Evolutionary conservation across 2,329 filamentous ascomycete species (phyloP).

Genomic region (Diplodia seriata): DNA sequence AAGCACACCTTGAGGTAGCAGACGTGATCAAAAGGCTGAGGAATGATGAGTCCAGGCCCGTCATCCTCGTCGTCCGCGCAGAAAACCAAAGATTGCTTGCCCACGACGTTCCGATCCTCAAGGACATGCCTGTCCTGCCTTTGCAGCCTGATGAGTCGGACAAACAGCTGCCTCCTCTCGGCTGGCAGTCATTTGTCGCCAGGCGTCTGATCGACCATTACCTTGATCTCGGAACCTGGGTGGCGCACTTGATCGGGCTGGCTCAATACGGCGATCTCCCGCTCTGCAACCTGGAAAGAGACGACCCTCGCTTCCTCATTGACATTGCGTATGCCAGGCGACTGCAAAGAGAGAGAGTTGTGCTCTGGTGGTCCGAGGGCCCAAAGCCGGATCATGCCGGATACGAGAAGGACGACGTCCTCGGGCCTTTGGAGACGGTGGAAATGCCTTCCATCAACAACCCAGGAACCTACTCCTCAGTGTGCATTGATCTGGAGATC

Average conservation of each 20-base stretch:
- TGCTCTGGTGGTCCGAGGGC: slow-evolving; percentile 94
- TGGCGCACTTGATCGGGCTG: slow-evolving; percentile 84
- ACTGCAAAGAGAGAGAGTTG: slow-evolving; percentile 87
- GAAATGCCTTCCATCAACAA: slow-evolving; percentile 94
- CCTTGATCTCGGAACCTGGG: slow-evolving; percentile 89
- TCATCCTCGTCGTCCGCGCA: slow-evolving; percentile 89
- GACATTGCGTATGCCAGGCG: slow-evolving; percentile 93
- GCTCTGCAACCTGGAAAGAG: slow-evolving; percentile 91
- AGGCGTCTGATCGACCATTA: slow-evolving; percentile 88
- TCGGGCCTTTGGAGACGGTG: slow-evolving; percentile 81
- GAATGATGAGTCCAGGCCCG: slow-evolving; percentile 79
- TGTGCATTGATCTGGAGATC: slow-evolving; percentile 93
- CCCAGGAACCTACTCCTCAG: slow-evolving; percentile 90
- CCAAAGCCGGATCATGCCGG: slow-evolving; percentile 93
- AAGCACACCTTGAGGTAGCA: slow-evolving; percentile 85
- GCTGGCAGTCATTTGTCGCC: slow-evolving; percentile 90
- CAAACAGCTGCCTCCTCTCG: slow-evolving; percentile 85
- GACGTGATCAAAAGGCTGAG: slow-evolving; percentile 90
- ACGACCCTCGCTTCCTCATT: slow-evolving; percentile 93
- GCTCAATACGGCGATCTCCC: slow-evolving; percentile 93
- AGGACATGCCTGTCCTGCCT: slow-evolving; percentile 82
- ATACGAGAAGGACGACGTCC: slow-evolving; percentile 89
- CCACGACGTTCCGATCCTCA: slow-evolving; percentile 83
- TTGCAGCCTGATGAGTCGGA: slow-evolving; percentile 84
- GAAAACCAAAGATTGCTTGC: slow-evolving; percentile 80